These are phyloP conservation scores for Kodamaea lidongshanica DNA, from an alignment of 805 yeast genomes.

Conservation along the genomic window DNA sequence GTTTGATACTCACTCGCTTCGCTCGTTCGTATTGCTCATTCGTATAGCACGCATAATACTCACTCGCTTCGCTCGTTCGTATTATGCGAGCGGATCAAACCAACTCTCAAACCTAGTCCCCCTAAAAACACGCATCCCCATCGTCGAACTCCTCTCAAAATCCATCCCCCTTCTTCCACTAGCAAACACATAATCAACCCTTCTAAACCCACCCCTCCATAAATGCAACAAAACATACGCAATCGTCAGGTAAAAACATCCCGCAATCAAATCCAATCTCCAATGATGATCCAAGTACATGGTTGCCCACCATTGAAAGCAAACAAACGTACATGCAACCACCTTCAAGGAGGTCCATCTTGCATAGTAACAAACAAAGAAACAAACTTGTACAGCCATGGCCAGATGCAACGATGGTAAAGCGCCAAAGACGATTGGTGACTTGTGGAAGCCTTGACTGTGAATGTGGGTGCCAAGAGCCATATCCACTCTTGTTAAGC, in stretches of 20 bases:
- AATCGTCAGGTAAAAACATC: conserved; percentile 46
- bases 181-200: conserved; percentile 33
- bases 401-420: conserved; percentile 61
- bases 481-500: conserved; percentile 57
- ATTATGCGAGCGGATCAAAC: conserved; percentile 41
- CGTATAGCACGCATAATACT: too few relatives aligned
- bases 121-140: conserved; percentile 62
- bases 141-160: conserved; percentile 38
- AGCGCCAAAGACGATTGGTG: conserved; percentile 67
- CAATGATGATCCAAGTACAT: conserved; percentile 71
- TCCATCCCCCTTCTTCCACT: conserved; percentile 34
- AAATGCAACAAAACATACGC: conserved; percentile 35
- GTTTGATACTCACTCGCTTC: too few relatives aligned
- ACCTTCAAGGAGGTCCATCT: conserved; percentile 29
- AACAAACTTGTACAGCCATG: conserved; percentile 50
- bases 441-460: conserved; percentile 56
- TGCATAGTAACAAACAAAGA: conserved; percentile 37
- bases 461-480: conserved; percentile 57
- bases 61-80: too few relatives aligned
- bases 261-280: conserved; percentile 54
- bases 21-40: too few relatives aligned
- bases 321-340: conserved; percentile 39
- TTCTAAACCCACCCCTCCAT: conserved; percentile 21
- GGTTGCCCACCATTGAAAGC: conserved; percentile 69
- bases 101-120: conserved; percentile 43